Evolutionary conservation across 2,329 filamentous ascomycete species (phyloP).

Genomic region (Fonsecaea nubica): DNA sequence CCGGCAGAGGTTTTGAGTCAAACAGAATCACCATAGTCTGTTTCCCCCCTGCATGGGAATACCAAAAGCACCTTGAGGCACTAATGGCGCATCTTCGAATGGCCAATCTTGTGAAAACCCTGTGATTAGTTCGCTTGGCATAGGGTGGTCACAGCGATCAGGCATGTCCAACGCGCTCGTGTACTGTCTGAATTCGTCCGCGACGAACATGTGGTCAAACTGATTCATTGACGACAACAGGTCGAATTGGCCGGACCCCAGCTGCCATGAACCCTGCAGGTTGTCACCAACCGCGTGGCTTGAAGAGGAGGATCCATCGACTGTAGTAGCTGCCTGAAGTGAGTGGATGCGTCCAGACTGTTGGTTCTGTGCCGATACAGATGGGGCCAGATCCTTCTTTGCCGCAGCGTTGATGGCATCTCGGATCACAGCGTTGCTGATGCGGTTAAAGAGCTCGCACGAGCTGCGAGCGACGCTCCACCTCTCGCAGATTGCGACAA

Average conservation of each 20-base stretch:
- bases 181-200: constrained; percentile 7
- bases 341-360: too few species aligned
- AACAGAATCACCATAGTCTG: too few species aligned
- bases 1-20: too few species aligned
- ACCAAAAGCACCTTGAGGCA: neutral
- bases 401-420: constrained; percentile 48
- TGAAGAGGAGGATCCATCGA: neutral
- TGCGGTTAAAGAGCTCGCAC: constrained; percentile 52
- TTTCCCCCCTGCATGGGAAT: too few species aligned
- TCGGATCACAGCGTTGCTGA: constrained; percentile 53
- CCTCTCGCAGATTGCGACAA: constrained; percentile 55
- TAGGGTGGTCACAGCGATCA: neutral
- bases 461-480: constrained; percentile 52
- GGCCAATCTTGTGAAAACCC: constrained; percentile 25
- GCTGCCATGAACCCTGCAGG: too few species aligned
- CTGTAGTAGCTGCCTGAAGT: too few species aligned
- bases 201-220: constrained; percentile 14
- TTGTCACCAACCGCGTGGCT: neutral
- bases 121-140: constrained; percentile 11
- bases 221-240: neutral
- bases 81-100: constrained; percentile 7
- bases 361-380: too few species aligned
- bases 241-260: too few species aligned
- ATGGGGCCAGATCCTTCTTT: neutral
- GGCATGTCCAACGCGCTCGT: neutral